Percentiles rank a stretch among this genome's conserved stretches.
Conservation (phyloP, 2,329 filamentous ascomycete genomes). For the Sclerotinia nivalis region DNA sequence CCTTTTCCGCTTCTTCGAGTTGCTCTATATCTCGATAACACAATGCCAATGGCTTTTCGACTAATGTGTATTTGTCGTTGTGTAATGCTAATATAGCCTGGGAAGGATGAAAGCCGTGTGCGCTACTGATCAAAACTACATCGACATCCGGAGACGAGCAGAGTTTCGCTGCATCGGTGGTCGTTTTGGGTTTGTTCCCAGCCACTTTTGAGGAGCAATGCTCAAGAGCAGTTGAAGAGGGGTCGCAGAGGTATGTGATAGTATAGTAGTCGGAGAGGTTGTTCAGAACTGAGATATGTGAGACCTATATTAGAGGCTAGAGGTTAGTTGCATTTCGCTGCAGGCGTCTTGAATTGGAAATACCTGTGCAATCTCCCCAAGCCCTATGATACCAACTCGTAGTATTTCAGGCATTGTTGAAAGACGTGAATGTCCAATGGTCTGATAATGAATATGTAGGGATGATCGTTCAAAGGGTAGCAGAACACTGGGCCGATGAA, state of each 20-base stretch:
- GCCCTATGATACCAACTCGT: slow-evolving; percentile 41
- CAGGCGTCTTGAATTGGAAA: neutral
- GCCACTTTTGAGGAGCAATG: slow-evolving; percentile 43
- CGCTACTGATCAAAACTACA: slow-evolving; percentile 51
- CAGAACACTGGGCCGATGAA: neutral
- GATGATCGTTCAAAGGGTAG: neutral
- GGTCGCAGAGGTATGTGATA: slow-evolving; percentile 42
- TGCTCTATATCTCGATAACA: slow-evolving; percentile 48
- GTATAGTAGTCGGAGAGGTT: slow-evolving; percentile 42
- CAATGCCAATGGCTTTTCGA: slow-evolving; percentile 60
- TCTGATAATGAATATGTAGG: neutral
- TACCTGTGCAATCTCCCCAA: slow-evolving; percentile 51
- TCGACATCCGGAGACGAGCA: slow-evolving; percentile 28
- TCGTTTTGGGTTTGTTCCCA: slow-evolving; percentile 30
- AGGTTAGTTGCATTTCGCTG: neutral
- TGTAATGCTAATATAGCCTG: slow-evolving; percentile 54
- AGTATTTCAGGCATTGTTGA: slow-evolving; percentile 20
- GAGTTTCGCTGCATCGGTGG: slow-evolving; percentile 29
- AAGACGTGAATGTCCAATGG: slow-evolving; percentile 1
- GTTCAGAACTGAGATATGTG: slow-evolving; percentile 51
- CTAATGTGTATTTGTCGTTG: slow-evolving; percentile 56
- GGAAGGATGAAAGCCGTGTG: slow-evolving; percentile 56
- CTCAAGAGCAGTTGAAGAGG: slow-evolving; percentile 44
- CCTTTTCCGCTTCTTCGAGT: slow-evolving; percentile 52
- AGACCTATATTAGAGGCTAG: slow-evolving; percentile 39